These are phyloP conservation scores for Pleurostoma richardsiae DNA, from an alignment of 2,329 filamentous ascomycete genomes.

Conservation along the genomic window DNA sequence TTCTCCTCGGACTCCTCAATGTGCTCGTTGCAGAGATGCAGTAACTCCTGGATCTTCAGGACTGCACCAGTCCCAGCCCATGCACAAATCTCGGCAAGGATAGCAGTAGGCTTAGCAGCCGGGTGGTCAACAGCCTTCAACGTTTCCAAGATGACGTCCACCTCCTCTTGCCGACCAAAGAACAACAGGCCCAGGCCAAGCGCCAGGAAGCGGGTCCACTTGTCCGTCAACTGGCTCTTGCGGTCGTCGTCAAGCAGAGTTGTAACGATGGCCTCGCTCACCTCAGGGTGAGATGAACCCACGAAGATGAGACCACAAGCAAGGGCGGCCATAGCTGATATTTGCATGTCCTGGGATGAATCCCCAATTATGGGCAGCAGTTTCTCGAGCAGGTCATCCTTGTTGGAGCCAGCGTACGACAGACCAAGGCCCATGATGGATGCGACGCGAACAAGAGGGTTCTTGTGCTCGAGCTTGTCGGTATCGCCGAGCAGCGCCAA, in stretches of 20 bases:
- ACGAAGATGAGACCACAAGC: constrained; percentile 88
- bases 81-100: constrained; percentile 92
- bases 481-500: constrained; percentile 78
- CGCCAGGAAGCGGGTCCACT: constrained; percentile 96
- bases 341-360: constrained; percentile 82
- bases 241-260: constrained; percentile 93
- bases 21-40: constrained; percentile 97
- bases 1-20: constrained; percentile 92
- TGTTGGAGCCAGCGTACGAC: constrained; percentile 91
- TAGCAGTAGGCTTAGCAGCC: constrained; percentile 92
- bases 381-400: constrained; percentile 78
- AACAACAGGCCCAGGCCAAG: constrained; percentile 89
- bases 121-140: constrained; percentile 96
- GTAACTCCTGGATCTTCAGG: constrained; percentile 91
- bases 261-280: constrained; percentile 87
- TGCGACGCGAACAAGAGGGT: constrained; percentile 70
- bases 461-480: constrained; percentile 75
- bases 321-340: constrained; percentile 92
- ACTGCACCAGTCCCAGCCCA: constrained; percentile 98
- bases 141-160: constrained; percentile 96
- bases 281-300: constrained; percentile 84
- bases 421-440: constrained; percentile 95
- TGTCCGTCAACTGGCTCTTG: constrained; percentile 86
- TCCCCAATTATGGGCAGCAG: constrained; percentile 86
- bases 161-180: constrained; percentile 95